Evolutionary conservation across 2,329 filamentous ascomycete species (phyloP).

Genomic region (Fusarium illudens): DNA sequence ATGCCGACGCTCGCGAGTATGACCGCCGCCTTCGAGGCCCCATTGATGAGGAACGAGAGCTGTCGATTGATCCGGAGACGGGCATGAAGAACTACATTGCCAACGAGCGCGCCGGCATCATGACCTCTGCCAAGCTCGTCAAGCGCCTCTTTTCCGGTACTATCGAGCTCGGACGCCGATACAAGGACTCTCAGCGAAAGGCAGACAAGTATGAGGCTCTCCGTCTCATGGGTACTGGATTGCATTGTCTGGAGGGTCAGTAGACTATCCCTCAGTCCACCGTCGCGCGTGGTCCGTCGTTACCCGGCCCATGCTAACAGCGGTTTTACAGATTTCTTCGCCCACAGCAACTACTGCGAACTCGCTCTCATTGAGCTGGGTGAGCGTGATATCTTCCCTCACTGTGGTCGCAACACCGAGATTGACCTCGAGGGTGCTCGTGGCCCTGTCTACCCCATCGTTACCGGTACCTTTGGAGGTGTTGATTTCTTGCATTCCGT

Average conservation of each 20-base stretch:
- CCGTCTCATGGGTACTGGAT: constrained; percentile 83
- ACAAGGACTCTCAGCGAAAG: constrained; percentile 63
- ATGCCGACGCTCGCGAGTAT: constrained; percentile 83
- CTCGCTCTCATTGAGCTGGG: constrained; percentile 88
- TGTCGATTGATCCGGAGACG: constrained; percentile 77
- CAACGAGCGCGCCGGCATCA: constrained; percentile 79
- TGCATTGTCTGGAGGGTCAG: constrained; percentile 84
- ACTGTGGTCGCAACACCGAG: constrained; percentile 79
- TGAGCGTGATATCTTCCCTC: constrained; percentile 82
- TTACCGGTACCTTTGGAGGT: constrained; percentile 93
- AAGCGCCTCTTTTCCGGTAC: constrained; percentile 75
- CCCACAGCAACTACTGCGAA: constrained; percentile 93
- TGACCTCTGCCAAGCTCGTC: constrained; percentile 82
- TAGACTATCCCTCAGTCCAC: background rate
- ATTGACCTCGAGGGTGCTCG: constrained; percentile 74
- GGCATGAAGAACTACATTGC: constrained; percentile 96
- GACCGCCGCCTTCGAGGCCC: constrained; percentile 83
- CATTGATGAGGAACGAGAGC: constrained; percentile 79
- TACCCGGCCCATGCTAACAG: constrained; percentile 15
- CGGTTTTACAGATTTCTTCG: constrained; percentile 74
- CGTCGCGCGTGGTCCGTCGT: background rate
- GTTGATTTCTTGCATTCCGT: constrained; percentile 95
- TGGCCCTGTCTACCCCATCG: constrained; percentile 76
- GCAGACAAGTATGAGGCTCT: constrained; percentile 88
- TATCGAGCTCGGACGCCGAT: constrained; percentile 82